Evolutionary conservation across 176 grass and related monocot species (phyloP), one percentile per base, ranked within the genome.

Genomic region (maize (Zea mays)): DNA sequence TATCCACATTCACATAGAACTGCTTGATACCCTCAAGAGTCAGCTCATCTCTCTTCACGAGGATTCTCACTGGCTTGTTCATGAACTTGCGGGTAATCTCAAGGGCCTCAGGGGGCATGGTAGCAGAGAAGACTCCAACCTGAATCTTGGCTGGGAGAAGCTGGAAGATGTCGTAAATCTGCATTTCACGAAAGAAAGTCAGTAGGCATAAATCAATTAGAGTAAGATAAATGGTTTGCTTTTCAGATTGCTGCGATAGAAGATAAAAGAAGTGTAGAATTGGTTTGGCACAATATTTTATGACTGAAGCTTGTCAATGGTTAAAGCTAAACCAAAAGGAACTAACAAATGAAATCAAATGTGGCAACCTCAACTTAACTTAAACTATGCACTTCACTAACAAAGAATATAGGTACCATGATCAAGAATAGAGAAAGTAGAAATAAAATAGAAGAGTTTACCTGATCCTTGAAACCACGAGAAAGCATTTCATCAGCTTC

Each of bases 401-500:
- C 1, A 27, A 7, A 16, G 3, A 3, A 11, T 9, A 50, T 17
- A 15, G 7, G 57, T 10, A 27, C 57, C 0, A 60, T 6, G 50
- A 61, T 59, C 5, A 56, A 42, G 8, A 4, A 19, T n/a, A 8
- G 47, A 14, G 12, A 17, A 68, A 15, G 2, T 34, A 56, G 20
- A 20, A n/a, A 67, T 40, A 39, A 1, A 72, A 47, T 19, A 74
- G 2, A 49, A 54, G 10, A 77, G 20, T 9, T 34, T 11, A 97
- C 93, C 90, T 93, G 93, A 67, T 97, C 93, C 88, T 93, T 97
- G 79, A 97, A 97, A 81, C 93, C 93, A 85, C 93, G 90, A 40
- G 93, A 97, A 80, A 97, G 93, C 93, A 97, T 93, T 62, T 97
- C 93, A 85, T 97, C 93, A 81, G 93, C 93, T 74, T 97, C 93